These are phyloP conservation scores for Pichia sporocuriosa DNA, from an alignment of 805 yeast species.

Conservation along the genomic window DNA sequence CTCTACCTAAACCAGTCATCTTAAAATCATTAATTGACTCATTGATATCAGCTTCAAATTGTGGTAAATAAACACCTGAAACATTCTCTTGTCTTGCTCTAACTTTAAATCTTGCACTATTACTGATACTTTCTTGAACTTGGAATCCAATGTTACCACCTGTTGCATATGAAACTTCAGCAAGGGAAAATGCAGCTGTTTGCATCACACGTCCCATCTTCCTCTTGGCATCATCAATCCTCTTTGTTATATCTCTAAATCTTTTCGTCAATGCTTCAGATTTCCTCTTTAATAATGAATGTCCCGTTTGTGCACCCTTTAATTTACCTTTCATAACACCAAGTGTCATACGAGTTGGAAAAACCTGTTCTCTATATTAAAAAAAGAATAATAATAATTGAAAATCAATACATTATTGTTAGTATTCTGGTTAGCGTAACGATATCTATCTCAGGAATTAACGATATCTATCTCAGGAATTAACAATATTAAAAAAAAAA, in stretches of 20 bases:
- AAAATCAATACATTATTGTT: not conserved
- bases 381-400: too few species aligned
- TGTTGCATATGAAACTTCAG: conserved; percentile 95
- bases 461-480: too few species aligned
- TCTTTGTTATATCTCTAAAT: conserved; percentile 88
- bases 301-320: conserved; percentile 97
- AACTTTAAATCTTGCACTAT: conserved; percentile 83
- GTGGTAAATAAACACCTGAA: conserved; percentile 90
- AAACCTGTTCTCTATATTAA: conserved; percentile 80
- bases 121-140: conserved; percentile 83
- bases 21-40: conserved; percentile 88
- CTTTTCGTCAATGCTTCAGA: conserved; percentile 96
- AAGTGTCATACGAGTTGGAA: conserved; percentile 96
- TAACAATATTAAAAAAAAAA: too few species aligned
- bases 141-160: conserved; percentile 95
- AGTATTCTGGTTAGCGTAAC: too few species aligned
- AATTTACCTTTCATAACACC: conserved; percentile 91
- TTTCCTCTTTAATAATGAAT: conserved; percentile 85
- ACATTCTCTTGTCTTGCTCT: conserved; percentile 93
- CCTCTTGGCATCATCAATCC: conserved; percentile 91
- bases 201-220: conserved; percentile 99
- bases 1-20: conserved; percentile 94
- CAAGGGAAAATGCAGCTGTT: conserved; percentile 93
- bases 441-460: too few species aligned
- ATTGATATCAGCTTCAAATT: conserved; percentile 79